These are phyloP conservation scores for Kuraishia hungarica DNA, from an alignment of 805 yeast genomes.

Conservation along the genomic window DNA sequence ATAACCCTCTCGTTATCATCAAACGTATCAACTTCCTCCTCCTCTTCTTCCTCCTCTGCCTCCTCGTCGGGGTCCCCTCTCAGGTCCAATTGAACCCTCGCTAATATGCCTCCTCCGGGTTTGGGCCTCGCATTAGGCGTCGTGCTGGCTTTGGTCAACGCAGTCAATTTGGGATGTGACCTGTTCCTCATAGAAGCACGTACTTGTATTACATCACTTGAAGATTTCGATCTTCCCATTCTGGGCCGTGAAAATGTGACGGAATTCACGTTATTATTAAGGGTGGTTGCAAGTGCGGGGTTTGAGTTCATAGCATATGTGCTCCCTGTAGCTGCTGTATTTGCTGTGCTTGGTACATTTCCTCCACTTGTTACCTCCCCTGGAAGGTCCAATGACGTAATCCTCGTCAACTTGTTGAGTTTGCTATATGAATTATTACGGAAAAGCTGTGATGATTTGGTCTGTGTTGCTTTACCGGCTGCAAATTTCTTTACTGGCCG, in stretches of 20 bases:
- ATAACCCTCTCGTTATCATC: slow-evolving; percentile 24
- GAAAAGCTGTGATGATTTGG: slow-evolving; percentile 2
- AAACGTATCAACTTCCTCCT: slow-evolving; percentile 33
- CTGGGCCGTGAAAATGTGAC: slow-evolving; percentile 12
- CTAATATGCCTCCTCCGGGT: background rate
- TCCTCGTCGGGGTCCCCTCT: slow-evolving; percentile 13
- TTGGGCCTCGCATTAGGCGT: background rate
- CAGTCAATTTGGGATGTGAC: background rate
- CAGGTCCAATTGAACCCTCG: slow-evolving; percentile 12
- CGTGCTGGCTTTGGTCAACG: background rate
- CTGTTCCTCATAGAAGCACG: slow-evolving; percentile 6
- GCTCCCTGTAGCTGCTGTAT: too few relatives aligned
- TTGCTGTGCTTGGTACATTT: too few relatives aligned
- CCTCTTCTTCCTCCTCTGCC: slow-evolving; percentile 11
- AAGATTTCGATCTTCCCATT: slow-evolving; percentile 23
- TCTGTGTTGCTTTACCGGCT: slow-evolving; percentile 20
- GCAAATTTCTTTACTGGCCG: slow-evolving; percentile 22
- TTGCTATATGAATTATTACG: slow-evolving; percentile 26
- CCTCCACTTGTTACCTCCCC: too few relatives aligned
- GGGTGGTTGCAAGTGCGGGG: background rate
- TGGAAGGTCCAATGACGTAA: slow-evolving; percentile 17
- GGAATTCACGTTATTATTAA: background rate
- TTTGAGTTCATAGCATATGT: too few relatives aligned
- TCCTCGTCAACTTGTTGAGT: slow-evolving; percentile 22
- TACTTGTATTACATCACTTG: slow-evolving; percentile 18